These are phyloP conservation scores for Candida glucosophila DNA, from an alignment of 1,139 yeast species.

Conservation along the genomic window DNA sequence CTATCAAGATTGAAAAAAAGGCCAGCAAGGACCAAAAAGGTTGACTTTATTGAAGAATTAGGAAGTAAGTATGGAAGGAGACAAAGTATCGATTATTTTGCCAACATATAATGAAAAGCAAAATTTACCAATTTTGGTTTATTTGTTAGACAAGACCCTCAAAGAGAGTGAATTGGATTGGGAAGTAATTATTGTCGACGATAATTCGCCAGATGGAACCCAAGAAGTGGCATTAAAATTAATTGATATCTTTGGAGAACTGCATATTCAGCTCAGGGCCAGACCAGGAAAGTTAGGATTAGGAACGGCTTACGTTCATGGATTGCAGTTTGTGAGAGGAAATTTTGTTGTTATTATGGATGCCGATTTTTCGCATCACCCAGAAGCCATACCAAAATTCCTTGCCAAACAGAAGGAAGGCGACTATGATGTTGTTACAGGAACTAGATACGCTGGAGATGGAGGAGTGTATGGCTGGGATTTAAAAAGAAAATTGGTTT, in stretches of 20 bases:
- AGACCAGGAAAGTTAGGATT: conserved; percentile 76
- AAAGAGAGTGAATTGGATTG: conserved; percentile 52
- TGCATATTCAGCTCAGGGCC: conserved; percentile 60
- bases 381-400: conserved; percentile 72
- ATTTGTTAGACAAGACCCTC: conserved; percentile 68
- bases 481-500: conserved; percentile 68
- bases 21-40: too few relatives aligned
- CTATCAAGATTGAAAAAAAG: too few relatives aligned
- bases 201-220: conserved; percentile 78
- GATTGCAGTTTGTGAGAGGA: conserved; percentile 64
- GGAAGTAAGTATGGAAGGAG: conserved; percentile 17
- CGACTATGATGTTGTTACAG: conserved; percentile 74
- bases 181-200: conserved; percentile 78
- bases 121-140: conserved; percentile 63
- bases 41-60: too few relatives aligned
- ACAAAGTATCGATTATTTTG: conserved; percentile 67
- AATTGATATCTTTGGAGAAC: conserved; percentile 51
- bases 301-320: conserved; percentile 80
- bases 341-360: conserved; percentile 78
- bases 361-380: conserved; percentile 80
- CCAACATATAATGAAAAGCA: conserved; percentile 76
- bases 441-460: conserved; percentile 73
- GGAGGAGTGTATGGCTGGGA: conserved; percentile 90
- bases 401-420: conserved; percentile 59
- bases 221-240: conserved; percentile 65